Evolutionary conservation across 2,329 filamentous ascomycete species (phyloP), one percentile per base, ranked within the genome.

Genomic region (Mollisia scopiformis): DNA sequence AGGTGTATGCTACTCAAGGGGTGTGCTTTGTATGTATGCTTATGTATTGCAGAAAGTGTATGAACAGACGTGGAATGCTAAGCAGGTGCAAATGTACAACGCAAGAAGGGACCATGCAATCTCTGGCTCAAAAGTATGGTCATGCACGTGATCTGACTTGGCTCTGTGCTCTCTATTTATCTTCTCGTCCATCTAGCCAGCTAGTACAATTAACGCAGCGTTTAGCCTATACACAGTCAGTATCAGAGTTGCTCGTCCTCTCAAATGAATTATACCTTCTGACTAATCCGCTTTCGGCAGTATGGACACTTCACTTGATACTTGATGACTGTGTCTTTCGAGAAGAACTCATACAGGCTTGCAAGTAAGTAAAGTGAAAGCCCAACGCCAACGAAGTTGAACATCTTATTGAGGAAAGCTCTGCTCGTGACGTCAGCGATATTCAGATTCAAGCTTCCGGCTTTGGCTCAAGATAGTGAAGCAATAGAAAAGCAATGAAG

Each of bases 301-400:
- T 88, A 92, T 69, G 78, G 83, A 76, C 89, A 92, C 74, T 86
- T 89, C 55, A 87, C 80, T 27, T 83, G 85, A 66, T 84, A 85
- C 77, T 91, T 91, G 72, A 92, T 89, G 64, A 92, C 88, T 14
- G 85, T 84, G 55, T 91, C 88, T 11, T 82, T 79, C 13, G 83
- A 11, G 16, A 86, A 71, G 63, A 79, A 80, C 67, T 87, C 85
- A 71, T 91, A 92, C 39, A 84, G 46, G 53, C 81, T 80, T 1
- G 88, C 88, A 28, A 92, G 79, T 0, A 79, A 75, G 71, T 91
- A 92, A 10, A 92, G 77, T 13, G 84, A 82, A 16, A 90, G 52
- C 2, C 88, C 89, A 4, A 92, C 79, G 56, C 86, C 83, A 25
- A 87, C 43, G 63, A 92, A 92, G 57, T 88, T 85, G 57, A 91